These are phyloP conservation scores for Aspergillus bridgeri DNA, from an alignment of 495 filamentous ascomycete species.

Conservation along the genomic window DNA sequence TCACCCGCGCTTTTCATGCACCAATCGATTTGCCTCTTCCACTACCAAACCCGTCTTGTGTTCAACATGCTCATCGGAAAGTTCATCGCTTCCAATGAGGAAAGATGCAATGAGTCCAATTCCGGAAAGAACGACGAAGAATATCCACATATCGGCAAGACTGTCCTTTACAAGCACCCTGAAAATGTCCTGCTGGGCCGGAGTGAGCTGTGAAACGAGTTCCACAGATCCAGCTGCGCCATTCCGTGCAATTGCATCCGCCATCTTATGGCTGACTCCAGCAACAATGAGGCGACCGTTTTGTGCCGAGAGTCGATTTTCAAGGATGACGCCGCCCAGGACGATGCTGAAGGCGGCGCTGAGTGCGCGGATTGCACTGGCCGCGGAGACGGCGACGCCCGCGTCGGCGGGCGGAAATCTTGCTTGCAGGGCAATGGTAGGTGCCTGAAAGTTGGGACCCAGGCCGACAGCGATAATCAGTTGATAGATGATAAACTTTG, in stretches of 20 bases:
- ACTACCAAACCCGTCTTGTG: no score
- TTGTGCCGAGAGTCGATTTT: not conserved
- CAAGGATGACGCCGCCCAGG: constrained; percentile 7
- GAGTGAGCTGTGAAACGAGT: not conserved
- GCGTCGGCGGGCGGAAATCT: constrained; percentile 31
- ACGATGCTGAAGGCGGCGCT: constrained; percentile 4
- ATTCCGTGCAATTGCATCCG: not conserved
- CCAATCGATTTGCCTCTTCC: no score
- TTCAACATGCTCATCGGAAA: no score
- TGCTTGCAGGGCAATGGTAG: constrained; percentile 46
- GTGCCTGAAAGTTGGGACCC: constrained; percentile 63
- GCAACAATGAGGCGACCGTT: not conserved
- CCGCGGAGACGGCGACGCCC: constrained; percentile 35
- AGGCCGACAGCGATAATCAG: constrained; percentile 54
- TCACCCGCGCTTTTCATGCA: no score
- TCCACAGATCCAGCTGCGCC: not conserved
- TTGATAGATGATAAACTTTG: constrained; percentile 57
- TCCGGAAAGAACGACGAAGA: not conserved
- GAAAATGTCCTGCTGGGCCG: not conserved
- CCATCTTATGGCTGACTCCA: not conserved
- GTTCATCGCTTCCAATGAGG: not conserved
- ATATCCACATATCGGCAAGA: not conserved
- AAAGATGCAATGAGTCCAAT: not conserved
- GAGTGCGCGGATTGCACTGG: not conserved
- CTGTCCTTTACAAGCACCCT: not conserved